A percentile compares a stretch with the other conserved stretches of the same genome.
Evolutionary conservation across 768 basidiomycete species (phyloP).

Genomic region (Kockovaella imperatae): DNA sequence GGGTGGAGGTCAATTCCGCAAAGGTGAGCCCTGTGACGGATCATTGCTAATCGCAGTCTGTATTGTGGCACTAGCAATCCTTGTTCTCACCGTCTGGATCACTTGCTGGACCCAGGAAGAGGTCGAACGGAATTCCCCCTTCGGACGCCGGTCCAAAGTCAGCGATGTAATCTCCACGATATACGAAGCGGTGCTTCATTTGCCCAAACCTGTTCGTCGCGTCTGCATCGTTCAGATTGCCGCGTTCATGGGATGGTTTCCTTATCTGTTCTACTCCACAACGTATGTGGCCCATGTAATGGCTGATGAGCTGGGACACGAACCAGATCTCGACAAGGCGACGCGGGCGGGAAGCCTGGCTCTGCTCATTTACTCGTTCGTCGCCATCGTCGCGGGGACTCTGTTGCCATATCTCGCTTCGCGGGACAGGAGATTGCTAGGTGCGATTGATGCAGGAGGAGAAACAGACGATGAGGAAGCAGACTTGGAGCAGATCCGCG

Average conservation of each 20-base stretch:
- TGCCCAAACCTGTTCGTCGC: constrained; percentile 74
- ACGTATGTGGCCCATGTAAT: constrained; percentile 92
- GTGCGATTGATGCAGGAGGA: constrained; percentile 48
- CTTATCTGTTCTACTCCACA: constrained; percentile 82
- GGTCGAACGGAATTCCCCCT: constrained; percentile 49
- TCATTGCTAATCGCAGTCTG: constrained; percentile 53
- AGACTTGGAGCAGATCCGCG: constrained; percentile 62
- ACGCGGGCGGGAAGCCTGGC: constrained; percentile 80
- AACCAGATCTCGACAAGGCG: constrained; percentile 75
- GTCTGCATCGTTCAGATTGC: constrained; percentile 84
- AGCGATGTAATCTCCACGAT: constrained; percentile 75
- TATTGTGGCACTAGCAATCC: constrained; percentile 68
- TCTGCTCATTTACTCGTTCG: constrained; percentile 82
- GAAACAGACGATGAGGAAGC: constrained; percentile 61
- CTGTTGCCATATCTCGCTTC: constrained; percentile 71
- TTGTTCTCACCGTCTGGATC: constrained; percentile 72
- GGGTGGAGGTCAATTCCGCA: constrained; percentile 90
- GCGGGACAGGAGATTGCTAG: constrained; percentile 72
- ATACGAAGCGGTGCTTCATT: constrained; percentile 58
- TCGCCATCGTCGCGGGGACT: constrained; percentile 75
- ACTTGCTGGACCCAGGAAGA: constrained; percentile 80
- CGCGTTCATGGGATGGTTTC: constrained; percentile 98
- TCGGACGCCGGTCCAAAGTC: constrained; percentile 52
- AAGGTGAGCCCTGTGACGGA: constrained; percentile 43
- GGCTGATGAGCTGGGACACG: constrained; percentile 64